Evolutionary conservation across 805 yeast species (phyloP).

Genomic region (Starmerella bombi): DNA sequence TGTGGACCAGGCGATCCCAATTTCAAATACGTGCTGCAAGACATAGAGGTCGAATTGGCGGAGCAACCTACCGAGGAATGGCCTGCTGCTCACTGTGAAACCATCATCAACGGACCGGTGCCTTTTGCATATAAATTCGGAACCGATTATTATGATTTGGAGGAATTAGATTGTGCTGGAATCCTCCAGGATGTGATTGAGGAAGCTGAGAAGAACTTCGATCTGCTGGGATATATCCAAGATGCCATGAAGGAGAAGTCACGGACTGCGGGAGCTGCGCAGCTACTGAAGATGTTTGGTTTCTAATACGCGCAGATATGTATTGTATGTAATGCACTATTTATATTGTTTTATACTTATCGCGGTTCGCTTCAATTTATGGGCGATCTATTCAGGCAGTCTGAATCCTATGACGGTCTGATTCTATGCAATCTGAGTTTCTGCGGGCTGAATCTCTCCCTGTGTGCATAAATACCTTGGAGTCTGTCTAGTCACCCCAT

Average conservation of each 20-base stretch:
- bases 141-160: slow-evolving; percentile 12
- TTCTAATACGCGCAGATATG: too few species aligned
- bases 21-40: slow-evolving; percentile 5
- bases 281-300: not conserved
- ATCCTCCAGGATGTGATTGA: slow-evolving; percentile 7
- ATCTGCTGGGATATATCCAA: not conserved
- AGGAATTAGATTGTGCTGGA: slow-evolving; percentile 12
- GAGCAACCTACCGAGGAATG: slow-evolving; percentile 1
- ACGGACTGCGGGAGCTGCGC: not conserved
- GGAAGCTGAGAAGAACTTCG: slow-evolving; percentile 8
- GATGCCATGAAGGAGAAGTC: not conserved
- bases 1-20: slow-evolving; percentile 10
- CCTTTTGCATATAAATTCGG: slow-evolving; percentile 11
- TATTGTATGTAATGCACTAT: too few species aligned
- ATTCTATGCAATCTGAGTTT: too few species aligned
- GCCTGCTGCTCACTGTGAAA: slow-evolving; percentile 11
- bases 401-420: too few species aligned
- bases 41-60: slow-evolving; percentile 6
- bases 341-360: too few species aligned
- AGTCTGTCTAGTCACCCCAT: too few species aligned
- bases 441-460: too few species aligned
- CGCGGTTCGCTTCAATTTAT: too few species aligned
- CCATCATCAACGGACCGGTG: not conserved
- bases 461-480: too few species aligned
- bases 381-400: too few species aligned